These are phyloP conservation scores for Pythium sukuiense DNA, from an alignment of 352 stramenopile species.

Conservation along the genomic window DNA sequence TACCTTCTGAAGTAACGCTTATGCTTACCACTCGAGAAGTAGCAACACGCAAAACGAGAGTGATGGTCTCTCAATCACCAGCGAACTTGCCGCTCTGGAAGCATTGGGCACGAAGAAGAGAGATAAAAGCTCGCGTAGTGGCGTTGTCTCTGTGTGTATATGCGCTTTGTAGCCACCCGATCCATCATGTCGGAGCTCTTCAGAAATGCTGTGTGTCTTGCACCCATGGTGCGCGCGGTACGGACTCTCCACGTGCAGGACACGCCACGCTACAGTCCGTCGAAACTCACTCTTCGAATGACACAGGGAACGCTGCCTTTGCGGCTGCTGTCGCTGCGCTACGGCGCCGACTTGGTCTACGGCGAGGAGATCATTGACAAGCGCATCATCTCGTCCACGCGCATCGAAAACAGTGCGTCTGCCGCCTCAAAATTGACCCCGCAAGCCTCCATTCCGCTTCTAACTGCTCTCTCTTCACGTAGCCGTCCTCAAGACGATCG, in stretches of 20 bases:
- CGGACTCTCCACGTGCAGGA: conserved; percentile 2
- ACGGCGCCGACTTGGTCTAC: conserved; percentile 93
- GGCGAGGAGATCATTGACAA: conserved; percentile 96
- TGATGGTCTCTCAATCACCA: conserved; percentile 21
- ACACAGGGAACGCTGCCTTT: conserved; percentile 91
- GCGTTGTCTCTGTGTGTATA: background rate
- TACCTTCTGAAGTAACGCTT: background rate
- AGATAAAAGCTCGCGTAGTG: background rate
- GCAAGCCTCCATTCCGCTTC: background rate
- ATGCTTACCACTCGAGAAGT: background rate
- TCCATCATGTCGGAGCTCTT: conserved; percentile 54
- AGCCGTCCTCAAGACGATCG: conserved; percentile 83
- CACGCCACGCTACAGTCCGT: background rate
- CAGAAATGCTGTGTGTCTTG: conserved; percentile 76
- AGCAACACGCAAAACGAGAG: conserved; percentile 7
- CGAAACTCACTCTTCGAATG: background rate
- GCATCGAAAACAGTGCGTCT: conserved; percentile 70
- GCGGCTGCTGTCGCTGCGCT: conserved; percentile 87
- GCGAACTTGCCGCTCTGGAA: conserved; percentile 2
- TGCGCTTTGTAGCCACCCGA: background rate
- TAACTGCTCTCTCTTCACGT: background rate
- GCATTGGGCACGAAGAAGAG: conserved; percentile 10
- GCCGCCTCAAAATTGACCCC: background rate
- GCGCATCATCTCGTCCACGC: conserved; percentile 82
- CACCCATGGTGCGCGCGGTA: conserved; percentile 95